Base-by-base conservation (phyloP, 352 stramenopile genomes). In the Phytophthora brassicae region DNA sequence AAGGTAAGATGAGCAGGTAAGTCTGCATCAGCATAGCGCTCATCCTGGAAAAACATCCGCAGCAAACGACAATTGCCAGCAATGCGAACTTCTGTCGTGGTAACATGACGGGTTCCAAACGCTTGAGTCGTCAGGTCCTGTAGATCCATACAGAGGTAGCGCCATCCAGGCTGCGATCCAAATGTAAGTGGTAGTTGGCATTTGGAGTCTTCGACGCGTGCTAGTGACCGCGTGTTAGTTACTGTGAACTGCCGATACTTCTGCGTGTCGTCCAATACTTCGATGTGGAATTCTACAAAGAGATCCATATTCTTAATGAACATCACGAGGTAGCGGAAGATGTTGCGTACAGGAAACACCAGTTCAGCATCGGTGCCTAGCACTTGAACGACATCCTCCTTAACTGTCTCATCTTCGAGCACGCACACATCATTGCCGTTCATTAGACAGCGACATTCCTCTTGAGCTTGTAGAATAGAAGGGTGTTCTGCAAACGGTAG, bases 301-400 rank as follows among this genome's bases (percentile, higher is more conserved):
- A 84, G 68, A 20, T 85, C 74, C 44, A 95, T 74, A 61, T 92
- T 84, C 35, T 92, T 92, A 28, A 94, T 66, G 51, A 93, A 94
- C 33, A 95, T 64, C 45, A 93, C 86, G 16, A 94, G 49, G 58
- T 83, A 94, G n/a, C 79, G 84, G 46, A 92, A 90, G 24, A 90
- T 84, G 43, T 81, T 90, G 54, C 67, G 72, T 13, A 74, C 79
- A 41, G 68, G 62, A 47, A 95, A 91, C 14, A 88, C 68, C 9
- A 95, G 66, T 57, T 90, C 79, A 23, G 80, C 83, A 13, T 92
- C 79, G 4, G 62, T 62, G n/a, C 86, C 84, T 0, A 83, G 61
- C 11, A 94, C 53, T 48, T 95, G 72, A n/a, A 94, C 81, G 16
- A 90, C 74, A n/a, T 86, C 72, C 61, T 91, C 84, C 41, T 89